Percentiles rank a stretch among this genome's conserved stretches.
These are phyloP conservation scores for Nannochloropsis granulata DNA, from an alignment of 108 stramenopile genomes.

Conservation along the genomic window DNA sequence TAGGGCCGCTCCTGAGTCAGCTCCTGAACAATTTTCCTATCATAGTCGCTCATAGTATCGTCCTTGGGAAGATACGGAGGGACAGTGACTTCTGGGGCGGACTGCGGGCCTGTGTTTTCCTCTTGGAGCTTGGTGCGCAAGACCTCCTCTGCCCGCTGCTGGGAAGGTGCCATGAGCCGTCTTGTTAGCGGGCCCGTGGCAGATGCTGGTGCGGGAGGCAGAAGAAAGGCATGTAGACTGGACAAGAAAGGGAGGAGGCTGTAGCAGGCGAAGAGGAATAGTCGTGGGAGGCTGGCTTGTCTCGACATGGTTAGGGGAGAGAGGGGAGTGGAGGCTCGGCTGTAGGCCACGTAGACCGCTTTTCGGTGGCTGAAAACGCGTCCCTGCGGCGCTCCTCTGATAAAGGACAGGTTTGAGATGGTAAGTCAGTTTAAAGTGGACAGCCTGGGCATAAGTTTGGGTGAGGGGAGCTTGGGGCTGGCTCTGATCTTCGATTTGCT, in stretches of 20 bases:
- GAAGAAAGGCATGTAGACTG: not conserved
- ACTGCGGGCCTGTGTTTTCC: not conserved
- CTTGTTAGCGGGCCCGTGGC: not conserved
- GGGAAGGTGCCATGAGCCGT: not conserved
- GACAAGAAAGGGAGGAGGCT: not conserved
- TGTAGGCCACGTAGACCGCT: too few relatives aligned
- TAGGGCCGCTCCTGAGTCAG: not conserved
- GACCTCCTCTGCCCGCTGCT: not conserved
- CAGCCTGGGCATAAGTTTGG: too few relatives aligned
- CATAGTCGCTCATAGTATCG: not conserved
- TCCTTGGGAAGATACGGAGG: not conserved
- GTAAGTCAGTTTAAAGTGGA: too few relatives aligned
- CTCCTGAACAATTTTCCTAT: not conserved
- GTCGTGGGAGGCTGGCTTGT: not conserved
- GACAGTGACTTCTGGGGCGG: not conserved
- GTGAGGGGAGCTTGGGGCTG: too few relatives aligned
- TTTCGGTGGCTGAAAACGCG: too few relatives aligned
- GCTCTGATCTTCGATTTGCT: too few relatives aligned
- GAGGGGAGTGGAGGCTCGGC: too few relatives aligned
- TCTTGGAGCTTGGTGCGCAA: not conserved
- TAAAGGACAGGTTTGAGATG: too few relatives aligned
- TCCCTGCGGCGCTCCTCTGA: too few relatives aligned
- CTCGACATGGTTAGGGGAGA: not conserved
- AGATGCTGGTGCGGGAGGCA: not conserved
- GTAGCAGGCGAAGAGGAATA: not conserved